Percentiles rank a stretch among this genome's conserved stretches.
phyloP scores from a whole-genome alignment of 2,329 filamentous ascomycete genomes.

The Venturia pyrina region DNA sequence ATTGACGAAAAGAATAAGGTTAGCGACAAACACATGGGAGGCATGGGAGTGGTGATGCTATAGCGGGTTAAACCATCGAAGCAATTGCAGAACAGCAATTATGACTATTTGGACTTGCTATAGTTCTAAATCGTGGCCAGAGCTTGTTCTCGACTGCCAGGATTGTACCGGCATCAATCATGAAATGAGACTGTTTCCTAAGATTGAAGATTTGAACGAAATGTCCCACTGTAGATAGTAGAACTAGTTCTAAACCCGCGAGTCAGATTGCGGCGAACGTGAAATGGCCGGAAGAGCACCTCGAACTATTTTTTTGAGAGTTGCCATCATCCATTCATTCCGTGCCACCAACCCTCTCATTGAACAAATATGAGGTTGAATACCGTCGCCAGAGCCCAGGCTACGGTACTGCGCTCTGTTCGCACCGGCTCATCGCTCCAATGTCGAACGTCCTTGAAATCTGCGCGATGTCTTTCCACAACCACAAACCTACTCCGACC shows the following conservation, averaged over 20 bases:
- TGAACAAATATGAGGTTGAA: constrained; percentile 14
- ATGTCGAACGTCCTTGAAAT: constrained; percentile 8
- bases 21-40: constrained; percentile 69
- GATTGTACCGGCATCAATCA: neutral
- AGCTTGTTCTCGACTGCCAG: neutral
- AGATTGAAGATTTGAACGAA: neutral
- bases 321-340: neutral
- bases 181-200: neutral
- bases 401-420: constrained; percentile 15
- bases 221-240: neutral
- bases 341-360: neutral
- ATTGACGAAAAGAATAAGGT: constrained; percentile 69
- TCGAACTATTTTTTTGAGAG: constrained; percentile 5
- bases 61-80: neutral
- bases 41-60: constrained; percentile 64
- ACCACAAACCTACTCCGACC: constrained; percentile 8
- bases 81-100: neutral
- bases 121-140: too few species aligned
- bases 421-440: constrained; percentile 13
- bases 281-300: neutral
- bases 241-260: neutral
- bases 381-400: constrained; percentile 15
- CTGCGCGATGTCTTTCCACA: constrained; percentile 14
- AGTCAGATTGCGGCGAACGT: constrained; percentile 4
- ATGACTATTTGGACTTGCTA: neutral